phyloP scores from a whole-genome alignment of 2,329 filamentous ascomycete species.

The Fusarium palustre region DNA sequence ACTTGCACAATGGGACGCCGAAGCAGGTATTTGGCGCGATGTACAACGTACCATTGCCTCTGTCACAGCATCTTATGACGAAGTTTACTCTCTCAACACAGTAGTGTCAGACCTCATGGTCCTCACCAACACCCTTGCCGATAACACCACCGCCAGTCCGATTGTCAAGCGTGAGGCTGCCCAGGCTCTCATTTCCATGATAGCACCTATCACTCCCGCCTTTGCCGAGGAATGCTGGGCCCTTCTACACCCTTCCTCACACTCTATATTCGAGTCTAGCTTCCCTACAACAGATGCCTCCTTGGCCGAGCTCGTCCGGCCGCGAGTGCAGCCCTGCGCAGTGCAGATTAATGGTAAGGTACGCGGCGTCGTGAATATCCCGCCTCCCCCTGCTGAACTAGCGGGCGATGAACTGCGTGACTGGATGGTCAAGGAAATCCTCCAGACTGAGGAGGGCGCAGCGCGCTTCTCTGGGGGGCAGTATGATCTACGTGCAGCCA shows the following conservation, averaged over 20 bases:
- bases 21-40: constrained; percentile 69
- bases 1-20: constrained; percentile 58
- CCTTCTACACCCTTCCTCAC: constrained; percentile 58
- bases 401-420: constrained; percentile 60
- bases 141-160: constrained; percentile 55
- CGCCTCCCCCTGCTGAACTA: constrained; percentile 59
- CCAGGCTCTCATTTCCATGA: constrained; percentile 72
- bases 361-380: constrained; percentile 74
- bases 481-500: constrained; percentile 64
- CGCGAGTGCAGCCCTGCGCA: constrained; percentile 67
- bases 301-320: constrained; percentile 62
- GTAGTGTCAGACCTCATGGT: constrained; percentile 85
- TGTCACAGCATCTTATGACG: constrained; percentile 75
- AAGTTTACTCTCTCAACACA: constrained; percentile 83
- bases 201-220: constrained; percentile 83
- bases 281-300: constrained; percentile 70
- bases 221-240: constrained; percentile 86
- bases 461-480: constrained; percentile 63
- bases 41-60: constrained; percentile 75
- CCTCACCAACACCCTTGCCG: constrained; percentile 76
- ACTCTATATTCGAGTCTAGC: constrained; percentile 57
- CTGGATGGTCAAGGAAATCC: constrained; percentile 72
- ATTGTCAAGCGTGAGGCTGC: constrained; percentile 62
- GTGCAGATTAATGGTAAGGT: constrained; percentile 86
- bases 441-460: constrained; percentile 70